Conservation (phyloP, 2,329 filamentous ascomycete species). For the Thielaviopsis musarum region DNA sequence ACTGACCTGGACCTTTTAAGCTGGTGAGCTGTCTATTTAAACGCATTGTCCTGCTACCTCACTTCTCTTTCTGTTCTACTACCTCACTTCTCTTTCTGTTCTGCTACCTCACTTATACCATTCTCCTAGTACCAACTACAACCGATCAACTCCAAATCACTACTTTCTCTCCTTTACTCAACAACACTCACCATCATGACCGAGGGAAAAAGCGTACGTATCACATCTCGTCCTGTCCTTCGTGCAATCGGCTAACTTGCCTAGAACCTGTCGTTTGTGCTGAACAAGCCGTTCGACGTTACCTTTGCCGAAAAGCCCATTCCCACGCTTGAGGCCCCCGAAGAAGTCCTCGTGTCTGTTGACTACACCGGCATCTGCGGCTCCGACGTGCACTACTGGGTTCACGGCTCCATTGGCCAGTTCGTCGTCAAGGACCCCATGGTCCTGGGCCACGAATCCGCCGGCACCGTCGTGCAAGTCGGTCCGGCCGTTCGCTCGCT, state of each 20-base stretch:
- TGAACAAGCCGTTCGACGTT: constrained; percentile 59
- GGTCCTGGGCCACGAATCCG: constrained; percentile 55
- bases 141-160: not conserved
- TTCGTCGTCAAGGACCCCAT: constrained; percentile 70
- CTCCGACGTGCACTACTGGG: constrained; percentile 78
- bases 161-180: too few species aligned
- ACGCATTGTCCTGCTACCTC: not conserved
- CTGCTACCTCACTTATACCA: not conserved
- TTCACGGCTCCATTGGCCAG: constrained; percentile 71
- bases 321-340: constrained; percentile 45
- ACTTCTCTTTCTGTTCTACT: not conserved
- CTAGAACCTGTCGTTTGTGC: constrained; percentile 71
- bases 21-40: not conserved
- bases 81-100: not conserved
- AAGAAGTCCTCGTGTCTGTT: constrained; percentile 67
- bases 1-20: not conserved
- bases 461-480: constrained; percentile 59
- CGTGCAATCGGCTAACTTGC: not conserved
- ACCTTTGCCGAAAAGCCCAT: constrained; percentile 59
- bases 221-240: not conserved
- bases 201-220: constrained; percentile 12
- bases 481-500: constrained; percentile 48
- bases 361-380: constrained; percentile 84
- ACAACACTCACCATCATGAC: not conserved
- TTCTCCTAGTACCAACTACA: not conserved